These are phyloP conservation scores for Chenopodium album DNA, from an alignment of 148 eudicot genomes.

Conservation along the genomic window DNA sequence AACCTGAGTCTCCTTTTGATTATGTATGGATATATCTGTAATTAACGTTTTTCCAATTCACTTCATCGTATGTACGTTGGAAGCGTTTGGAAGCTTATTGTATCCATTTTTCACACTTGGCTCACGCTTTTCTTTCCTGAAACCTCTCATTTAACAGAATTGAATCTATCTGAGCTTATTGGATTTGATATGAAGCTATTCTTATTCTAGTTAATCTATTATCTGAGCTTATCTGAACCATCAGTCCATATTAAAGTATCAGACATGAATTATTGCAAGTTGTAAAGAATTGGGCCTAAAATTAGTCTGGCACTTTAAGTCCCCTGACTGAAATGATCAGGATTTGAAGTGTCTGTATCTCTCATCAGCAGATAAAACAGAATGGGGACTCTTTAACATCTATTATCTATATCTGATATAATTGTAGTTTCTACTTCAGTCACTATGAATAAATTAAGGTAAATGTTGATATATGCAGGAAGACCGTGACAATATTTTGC, in stretches of 20 bases:
- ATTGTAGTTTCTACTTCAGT: not conserved
- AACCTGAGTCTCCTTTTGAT: not conserved
- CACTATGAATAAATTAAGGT: not conserved
- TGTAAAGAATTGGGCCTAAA: not conserved
- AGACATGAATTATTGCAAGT: not conserved
- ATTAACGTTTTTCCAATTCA: not conserved
- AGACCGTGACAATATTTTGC: conserved; percentile 87
- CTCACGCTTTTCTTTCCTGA: not conserved
- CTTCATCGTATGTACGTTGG: not conserved
- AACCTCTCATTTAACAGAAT: not conserved
- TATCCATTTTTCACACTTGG: not conserved
- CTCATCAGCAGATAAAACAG: not conserved
- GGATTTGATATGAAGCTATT: not conserved
- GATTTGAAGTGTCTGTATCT: not conserved
- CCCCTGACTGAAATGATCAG: not conserved
- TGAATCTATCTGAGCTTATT: not conserved
- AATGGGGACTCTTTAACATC: conserved; percentile 8
- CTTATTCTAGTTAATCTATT: not conserved
- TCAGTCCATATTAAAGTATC: too few species aligned
- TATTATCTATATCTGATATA: not conserved
- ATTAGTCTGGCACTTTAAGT: not conserved
- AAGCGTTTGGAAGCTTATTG: not conserved
- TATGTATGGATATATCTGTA: too few species aligned
- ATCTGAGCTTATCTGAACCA: not conserved
- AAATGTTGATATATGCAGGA: conserved; percentile 45